These are phyloP conservation scores for Fraxinus platypoda DNA, from an alignment of 305 asterid genomes.

Conservation along the genomic window DNA sequence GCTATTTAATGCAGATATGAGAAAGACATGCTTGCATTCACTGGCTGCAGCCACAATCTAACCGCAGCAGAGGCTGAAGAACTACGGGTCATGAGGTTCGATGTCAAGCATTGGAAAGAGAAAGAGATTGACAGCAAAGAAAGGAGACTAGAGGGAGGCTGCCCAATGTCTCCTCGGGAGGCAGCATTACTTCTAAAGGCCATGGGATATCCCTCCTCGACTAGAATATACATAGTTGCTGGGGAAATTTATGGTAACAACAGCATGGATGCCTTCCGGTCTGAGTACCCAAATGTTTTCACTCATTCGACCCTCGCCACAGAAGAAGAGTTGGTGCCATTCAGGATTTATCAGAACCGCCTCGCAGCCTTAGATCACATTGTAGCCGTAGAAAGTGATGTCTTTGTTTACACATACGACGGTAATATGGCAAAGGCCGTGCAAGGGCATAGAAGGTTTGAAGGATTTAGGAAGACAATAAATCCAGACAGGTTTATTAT, in stretches of 20 bases:
- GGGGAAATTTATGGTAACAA: slow-evolving; percentile 70
- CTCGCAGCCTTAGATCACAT: slow-evolving; percentile 82
- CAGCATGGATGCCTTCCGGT: slow-evolving; percentile 64
- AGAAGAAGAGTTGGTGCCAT: slow-evolving; percentile 52
- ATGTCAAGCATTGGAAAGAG: slow-evolving; percentile 82
- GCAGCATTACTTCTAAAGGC: slow-evolving; percentile 86
- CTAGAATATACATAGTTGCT: slow-evolving; percentile 77
- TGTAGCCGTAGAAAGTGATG: slow-evolving; percentile 77
- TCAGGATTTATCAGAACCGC: slow-evolving; percentile 67
- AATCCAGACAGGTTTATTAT: slow-evolving; percentile 72
- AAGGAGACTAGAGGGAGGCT: slow-evolving; percentile 66
- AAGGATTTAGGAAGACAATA: slow-evolving; percentile 74
- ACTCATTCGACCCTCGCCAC: slow-evolving; percentile 75
- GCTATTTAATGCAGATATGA: slow-evolving; percentile 54
- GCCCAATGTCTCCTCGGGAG: slow-evolving; percentile 93
- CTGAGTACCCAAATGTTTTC: slow-evolving; percentile 66
- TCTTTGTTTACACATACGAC: slow-evolving; percentile 76
- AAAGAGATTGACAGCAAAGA: slow-evolving; percentile 62
- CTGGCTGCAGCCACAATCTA: slow-evolving; percentile 86
- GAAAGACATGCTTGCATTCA: slow-evolving; percentile 95
- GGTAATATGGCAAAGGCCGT: slow-evolving; percentile 99
- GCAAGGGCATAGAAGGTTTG: slow-evolving; percentile 82
- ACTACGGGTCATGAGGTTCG: slow-evolving; percentile 63
- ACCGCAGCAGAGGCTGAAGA: slow-evolving; percentile 55
- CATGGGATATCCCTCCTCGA: slow-evolving; percentile 71